These are phyloP conservation scores for Inga oerstediana DNA, from an alignment of 306 rosid genomes.

Conservation along the genomic window DNA sequence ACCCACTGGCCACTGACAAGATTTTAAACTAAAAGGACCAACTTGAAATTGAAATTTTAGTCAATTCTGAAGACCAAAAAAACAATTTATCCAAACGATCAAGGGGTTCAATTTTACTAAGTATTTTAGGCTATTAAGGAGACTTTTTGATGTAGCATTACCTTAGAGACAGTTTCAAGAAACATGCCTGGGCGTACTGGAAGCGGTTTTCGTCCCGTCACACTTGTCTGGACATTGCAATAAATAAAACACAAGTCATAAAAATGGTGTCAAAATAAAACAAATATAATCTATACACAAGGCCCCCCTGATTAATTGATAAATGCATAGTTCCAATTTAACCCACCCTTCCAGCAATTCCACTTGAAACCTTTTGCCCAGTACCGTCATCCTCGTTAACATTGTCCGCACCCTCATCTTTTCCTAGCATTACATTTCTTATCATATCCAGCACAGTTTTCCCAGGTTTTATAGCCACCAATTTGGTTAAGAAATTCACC, in stretches of 20 bases:
- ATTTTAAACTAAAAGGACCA: not conserved
- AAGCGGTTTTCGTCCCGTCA: constrained; percentile 65
- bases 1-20: not conserved
- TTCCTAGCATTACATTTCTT: constrained; percentile 90
- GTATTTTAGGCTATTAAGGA: constrained; percentile 17
- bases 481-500: constrained; percentile 90
- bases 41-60: not conserved
- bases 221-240: constrained; percentile 56
- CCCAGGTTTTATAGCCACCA: constrained; percentile 93
- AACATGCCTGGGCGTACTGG: constrained; percentile 99
- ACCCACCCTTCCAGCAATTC: constrained; percentile 85
- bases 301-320: constrained; percentile 6
- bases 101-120: constrained; percentile 10
- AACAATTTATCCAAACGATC: not conserved
- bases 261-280: constrained; percentile 16
- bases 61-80: not conserved
- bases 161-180: constrained; percentile 94
- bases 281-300: not conserved
- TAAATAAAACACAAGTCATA: constrained; percentile 28
- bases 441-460: constrained; percentile 78
- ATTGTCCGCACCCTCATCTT: constrained; percentile 85
- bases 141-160: constrained; percentile 32
- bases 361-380: constrained; percentile 41
- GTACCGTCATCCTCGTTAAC: constrained; percentile 41
- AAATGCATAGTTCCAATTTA: constrained; percentile 16